Evolutionary conservation across 345 rosid species (phyloP).

Genomic region (Geranium brycei): DNA sequence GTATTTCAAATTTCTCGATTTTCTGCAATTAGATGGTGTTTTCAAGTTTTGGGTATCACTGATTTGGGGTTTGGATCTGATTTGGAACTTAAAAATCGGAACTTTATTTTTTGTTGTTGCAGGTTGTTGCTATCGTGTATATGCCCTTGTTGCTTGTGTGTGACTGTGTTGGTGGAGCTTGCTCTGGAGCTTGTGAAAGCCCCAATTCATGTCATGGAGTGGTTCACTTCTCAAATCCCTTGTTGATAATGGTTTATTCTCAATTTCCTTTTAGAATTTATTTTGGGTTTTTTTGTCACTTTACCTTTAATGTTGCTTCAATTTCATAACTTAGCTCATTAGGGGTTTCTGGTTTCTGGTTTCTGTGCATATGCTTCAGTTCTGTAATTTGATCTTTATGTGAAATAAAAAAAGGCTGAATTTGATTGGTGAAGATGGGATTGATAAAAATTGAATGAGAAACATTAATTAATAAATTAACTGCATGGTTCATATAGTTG

Average conservation of each 20-base stretch:
- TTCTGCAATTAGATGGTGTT: not conserved
- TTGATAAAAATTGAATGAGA: no score
- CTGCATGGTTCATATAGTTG: not conserved
- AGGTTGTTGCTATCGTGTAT: constrained; percentile 56
- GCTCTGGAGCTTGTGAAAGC: constrained; percentile 60
- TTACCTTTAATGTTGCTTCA: not conserved
- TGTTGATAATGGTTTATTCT: constrained; percentile 20
- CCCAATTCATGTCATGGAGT: constrained; percentile 48
- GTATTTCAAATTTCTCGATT: not conserved
- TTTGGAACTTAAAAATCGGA: not conserved
- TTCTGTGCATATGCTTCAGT: no score
- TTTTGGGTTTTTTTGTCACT: not conserved
- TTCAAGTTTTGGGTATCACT: not conserved
- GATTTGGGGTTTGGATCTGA: not conserved
- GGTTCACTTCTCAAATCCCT: constrained; percentile 58
- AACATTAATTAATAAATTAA: no score
- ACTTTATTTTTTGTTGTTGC: constrained; percentile 4
- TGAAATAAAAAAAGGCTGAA: not conserved
- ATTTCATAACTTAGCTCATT: not conserved
- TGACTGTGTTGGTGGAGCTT: constrained; percentile 44
- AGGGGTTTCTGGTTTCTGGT: constrained; percentile 1
- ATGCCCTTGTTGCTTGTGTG: constrained; percentile 65
- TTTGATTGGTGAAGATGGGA: no score
- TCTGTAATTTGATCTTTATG: not conserved
- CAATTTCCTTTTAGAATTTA: not conserved